Evolutionary conservation across 164 flowering plant genomes (phyloP).

Genomic region (Annona squamosa): DNA sequence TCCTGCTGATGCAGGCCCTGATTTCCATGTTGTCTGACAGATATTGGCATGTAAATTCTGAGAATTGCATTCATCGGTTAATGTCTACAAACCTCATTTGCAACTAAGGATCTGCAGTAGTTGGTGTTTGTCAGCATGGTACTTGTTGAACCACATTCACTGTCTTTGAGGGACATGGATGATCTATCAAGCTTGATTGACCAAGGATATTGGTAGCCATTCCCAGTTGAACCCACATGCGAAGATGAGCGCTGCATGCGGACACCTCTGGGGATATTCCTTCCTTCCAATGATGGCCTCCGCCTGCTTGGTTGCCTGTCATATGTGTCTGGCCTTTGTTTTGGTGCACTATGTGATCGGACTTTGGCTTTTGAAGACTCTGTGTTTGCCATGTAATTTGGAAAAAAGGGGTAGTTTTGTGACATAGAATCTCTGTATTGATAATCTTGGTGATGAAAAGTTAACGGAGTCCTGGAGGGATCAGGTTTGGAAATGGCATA

Average conservation of each 20-base stretch:
- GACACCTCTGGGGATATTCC: conserved; percentile 64
- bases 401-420: conserved; percentile 57
- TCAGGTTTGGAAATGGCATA: conserved; percentile 57
- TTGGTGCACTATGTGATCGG: conserved; percentile 94
- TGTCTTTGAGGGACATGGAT: conserved; percentile 56
- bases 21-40: background rate
- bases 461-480: conserved; percentile 32
- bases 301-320: conserved; percentile 72
- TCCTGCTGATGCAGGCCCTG: background rate
- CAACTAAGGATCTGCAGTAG: conserved; percentile 77
- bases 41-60: background rate
- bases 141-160: conserved; percentile 84
- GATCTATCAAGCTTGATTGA: conserved; percentile 80
- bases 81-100: conserved; percentile 49
- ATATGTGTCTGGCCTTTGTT: conserved; percentile 57
- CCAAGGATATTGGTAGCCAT: conserved; percentile 69
- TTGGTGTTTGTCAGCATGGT: conserved; percentile 66
- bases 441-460: conserved; percentile 48
- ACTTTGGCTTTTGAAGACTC: conserved; percentile 82
- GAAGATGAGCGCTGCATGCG: conserved; percentile 91
- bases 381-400: conserved; percentile 96
- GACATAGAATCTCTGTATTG: conserved; percentile 40
- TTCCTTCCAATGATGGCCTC: conserved; percentile 64
- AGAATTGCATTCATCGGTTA: background rate
- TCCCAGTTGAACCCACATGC: conserved; percentile 55